A percentile compares a stretch with the other conserved stretches of the same genome.
Evolutionary conservation across 2,329 filamentous ascomycete species (phyloP).

Genomic region (Incumbomyces lentus): DNA sequence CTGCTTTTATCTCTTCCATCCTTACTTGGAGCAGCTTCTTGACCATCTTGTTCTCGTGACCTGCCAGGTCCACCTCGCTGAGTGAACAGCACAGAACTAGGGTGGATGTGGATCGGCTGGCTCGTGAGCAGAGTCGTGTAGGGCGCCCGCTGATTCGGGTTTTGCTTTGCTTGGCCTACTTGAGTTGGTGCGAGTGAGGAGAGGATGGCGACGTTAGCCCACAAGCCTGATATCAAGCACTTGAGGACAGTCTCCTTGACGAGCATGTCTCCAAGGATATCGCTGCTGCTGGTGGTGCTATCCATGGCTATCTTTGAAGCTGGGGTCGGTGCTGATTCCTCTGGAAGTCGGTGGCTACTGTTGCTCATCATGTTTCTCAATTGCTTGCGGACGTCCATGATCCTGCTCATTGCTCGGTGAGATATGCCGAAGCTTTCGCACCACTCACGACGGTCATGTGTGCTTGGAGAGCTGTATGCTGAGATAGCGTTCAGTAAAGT

Average conservation of each 20-base stretch:
- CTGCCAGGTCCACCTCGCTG: background rate
- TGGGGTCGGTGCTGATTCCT: background rate
- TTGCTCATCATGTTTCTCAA: slow-evolving; percentile 12
- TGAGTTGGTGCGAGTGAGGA: slow-evolving; percentile 9
- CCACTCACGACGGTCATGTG: slow-evolving; percentile 48
- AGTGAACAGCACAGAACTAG: slow-evolving; percentile 19
- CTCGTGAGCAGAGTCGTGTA: slow-evolving; percentile 53
- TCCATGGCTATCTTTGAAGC: background rate
- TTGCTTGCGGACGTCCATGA: slow-evolving; percentile 39
- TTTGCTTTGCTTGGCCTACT: background rate
- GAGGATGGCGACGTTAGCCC: slow-evolving; percentile 45
- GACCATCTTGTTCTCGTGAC: slow-evolving; percentile 1
- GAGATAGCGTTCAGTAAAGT: slow-evolving; percentile 52
- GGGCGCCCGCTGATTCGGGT: slow-evolving; percentile 30
- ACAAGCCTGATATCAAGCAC: slow-evolving; percentile 49
- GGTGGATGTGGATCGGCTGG: slow-evolving; percentile 52
- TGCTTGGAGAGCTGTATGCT: slow-evolving; percentile 47
- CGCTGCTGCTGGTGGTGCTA: background rate
- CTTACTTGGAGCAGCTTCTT: slow-evolving; percentile 12
- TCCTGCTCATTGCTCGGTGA: slow-evolving; percentile 55
- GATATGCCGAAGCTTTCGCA: slow-evolving; percentile 48
- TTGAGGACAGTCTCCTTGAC: slow-evolving; percentile 36
- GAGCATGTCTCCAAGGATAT: background rate
- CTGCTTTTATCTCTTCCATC: background rate
- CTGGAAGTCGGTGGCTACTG: background rate